Percentiles rank a stretch among this genome's conserved stretches.
Conservation (phyloP, 2,329 filamentous ascomycete genomes). For the Pseudogymnoascus sp. region DNA sequence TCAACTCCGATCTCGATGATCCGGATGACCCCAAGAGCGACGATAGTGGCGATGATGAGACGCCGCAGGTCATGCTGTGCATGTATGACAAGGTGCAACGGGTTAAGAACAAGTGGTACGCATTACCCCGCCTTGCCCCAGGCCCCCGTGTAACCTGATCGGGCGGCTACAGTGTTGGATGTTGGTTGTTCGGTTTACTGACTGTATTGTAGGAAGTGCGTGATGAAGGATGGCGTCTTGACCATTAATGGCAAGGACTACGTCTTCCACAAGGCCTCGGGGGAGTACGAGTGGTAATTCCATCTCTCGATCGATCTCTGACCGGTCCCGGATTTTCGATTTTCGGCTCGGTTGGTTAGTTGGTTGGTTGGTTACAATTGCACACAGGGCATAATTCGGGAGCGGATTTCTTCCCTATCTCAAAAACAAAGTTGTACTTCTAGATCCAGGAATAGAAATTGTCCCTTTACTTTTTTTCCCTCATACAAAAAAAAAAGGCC, state of each 20-base stretch:
- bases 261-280: constrained; percentile 94
- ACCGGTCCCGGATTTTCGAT: not conserved
- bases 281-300: constrained; percentile 91
- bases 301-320: constrained; percentile 16
- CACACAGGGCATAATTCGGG: not conserved
- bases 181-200: constrained; percentile 9
- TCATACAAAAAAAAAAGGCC: not conserved
- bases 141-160: not conserved
- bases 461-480: not conserved
- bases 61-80: constrained; percentile 91
- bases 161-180: not conserved
- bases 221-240: constrained; percentile 90
- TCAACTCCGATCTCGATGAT: constrained; percentile 95
- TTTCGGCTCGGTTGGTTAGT: not conserved
- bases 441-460: not conserved
- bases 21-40: constrained; percentile 78
- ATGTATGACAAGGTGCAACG: constrained; percentile 99
- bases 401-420: not conserved
- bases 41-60: constrained; percentile 80
- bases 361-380: not conserved
- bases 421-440: constrained; percentile 4
- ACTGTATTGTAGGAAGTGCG: constrained; percentile 70
- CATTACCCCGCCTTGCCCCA: not conserved
- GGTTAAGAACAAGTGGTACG: constrained; percentile 93
- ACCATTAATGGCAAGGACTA: constrained; percentile 93